Base-by-base conservation (phyloP, 2,329 filamentous ascomycete species). In the Phaeosphaeria sp. region DNA sequence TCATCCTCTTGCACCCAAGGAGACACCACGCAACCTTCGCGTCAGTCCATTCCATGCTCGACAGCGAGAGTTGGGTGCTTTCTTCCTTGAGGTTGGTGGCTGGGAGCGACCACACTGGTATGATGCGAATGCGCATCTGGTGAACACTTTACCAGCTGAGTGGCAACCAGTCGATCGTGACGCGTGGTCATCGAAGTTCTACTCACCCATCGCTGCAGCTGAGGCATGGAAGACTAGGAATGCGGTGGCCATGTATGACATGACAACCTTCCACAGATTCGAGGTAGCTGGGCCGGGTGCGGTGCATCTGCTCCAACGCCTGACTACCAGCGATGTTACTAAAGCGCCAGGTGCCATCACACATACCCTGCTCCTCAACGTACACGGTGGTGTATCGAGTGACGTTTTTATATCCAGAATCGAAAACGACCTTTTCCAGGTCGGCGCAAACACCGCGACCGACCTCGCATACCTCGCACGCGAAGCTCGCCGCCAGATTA, bases 61-160 rank as follows among this genome's bases (percentile, higher is more conserved):
- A 0, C 83, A 89, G 58, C 69, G 72, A 15, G 82, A 87, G 50
- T 81, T 88, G 0, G 84, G 83, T 3, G 84, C 84, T 1, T 85
- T 79, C 62, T 89, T 88, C 73, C 79, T 89, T 4, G 87, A 88
- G 60, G 75, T 78, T 2, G 83, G 83, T 15, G 85, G 83, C 0
- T 89, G 87, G 87, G 87, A 89, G 65, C 82, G 86, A 0, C 87
- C 87, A 2, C 83, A 85, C 55, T 89, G 86, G 86, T 89, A 84
- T 50, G 83, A 87, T 59, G 76, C 80, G 0, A 89, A 89, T 62
- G 78, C 79, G 15, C 69, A 78, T 3, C 76, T 89, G 1, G 66
- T 89, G 1, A 73, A 79, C 6, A 74, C 80, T 0, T 69, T 89
- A 3, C 86, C 87, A 0, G 65, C 77, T 0, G 76, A 81, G 43